phyloP scores from a whole-genome alignment of 2,329 filamentous ascomycete genomes.

The Fusarium lyarnte region DNA sequence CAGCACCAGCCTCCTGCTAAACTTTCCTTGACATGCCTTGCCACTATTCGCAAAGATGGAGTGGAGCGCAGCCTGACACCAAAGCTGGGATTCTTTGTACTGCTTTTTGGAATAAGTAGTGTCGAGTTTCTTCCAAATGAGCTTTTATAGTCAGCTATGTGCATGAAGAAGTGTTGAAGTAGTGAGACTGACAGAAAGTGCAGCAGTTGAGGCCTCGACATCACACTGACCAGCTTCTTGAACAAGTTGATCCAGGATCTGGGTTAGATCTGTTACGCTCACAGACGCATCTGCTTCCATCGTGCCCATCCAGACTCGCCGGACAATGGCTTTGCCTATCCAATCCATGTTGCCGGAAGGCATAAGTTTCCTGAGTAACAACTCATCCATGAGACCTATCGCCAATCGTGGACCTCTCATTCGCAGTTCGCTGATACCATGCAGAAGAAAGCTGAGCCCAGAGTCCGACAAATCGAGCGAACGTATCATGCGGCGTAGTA shows the following conservation, averaged over 20 bases:
- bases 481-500: constrained; percentile 70
- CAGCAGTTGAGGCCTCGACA: constrained; percentile 70
- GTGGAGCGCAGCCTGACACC: constrained; percentile 78
- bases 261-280: constrained; percentile 38
- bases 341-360: constrained; percentile 61
- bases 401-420: constrained; percentile 60
- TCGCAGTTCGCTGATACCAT: constrained; percentile 74
- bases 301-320: constrained; percentile 72
- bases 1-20: constrained; percentile 76
- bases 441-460: constrained; percentile 72
- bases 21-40: constrained; percentile 71
- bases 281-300: constrained; percentile 50
- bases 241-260: constrained; percentile 48
- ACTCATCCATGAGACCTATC: constrained; percentile 66
- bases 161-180: not conserved
- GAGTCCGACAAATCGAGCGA: constrained; percentile 67
- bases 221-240: constrained; percentile 55
- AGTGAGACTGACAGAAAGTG: constrained; percentile 67
- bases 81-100: constrained; percentile 67
- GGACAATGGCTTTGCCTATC: constrained; percentile 76
- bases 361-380: constrained; percentile 69
- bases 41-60: constrained; percentile 72
- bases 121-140: constrained; percentile 86
- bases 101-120: constrained; percentile 61
- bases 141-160: constrained; percentile 54